Conservation (phyloP, 2,329 filamentous ascomycete species). For the Penicillium nordicum region DNA sequence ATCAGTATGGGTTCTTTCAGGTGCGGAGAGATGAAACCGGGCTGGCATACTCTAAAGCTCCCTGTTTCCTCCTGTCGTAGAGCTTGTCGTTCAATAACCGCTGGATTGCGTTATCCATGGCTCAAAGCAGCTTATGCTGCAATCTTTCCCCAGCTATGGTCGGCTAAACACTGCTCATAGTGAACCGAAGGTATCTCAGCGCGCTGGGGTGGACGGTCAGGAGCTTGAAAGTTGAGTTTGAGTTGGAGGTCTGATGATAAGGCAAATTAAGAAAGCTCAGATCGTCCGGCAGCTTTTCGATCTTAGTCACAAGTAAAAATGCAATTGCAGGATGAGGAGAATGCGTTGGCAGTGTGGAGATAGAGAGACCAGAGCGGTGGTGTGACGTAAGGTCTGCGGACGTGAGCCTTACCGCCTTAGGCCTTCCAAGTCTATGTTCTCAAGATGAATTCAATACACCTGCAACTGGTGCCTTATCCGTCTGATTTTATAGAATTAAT, state of each 20-base stretch:
- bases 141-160: neutral
- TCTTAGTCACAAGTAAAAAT: neutral
- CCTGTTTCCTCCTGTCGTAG: conserved; percentile 96
- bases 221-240: neutral
- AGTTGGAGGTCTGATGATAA: neutral
- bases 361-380: conserved; percentile 5
- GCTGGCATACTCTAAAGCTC: conserved; percentile 79
- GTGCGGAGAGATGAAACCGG: neutral
- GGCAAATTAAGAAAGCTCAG: neutral
- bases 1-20: neutral
- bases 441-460: neutral
- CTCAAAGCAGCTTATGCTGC: conserved; percentile 16
- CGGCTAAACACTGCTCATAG: conserved; percentile 7
- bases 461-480: neutral
- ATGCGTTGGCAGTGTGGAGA: conserved; percentile 12
- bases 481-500: neutral
- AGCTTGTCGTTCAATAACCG: conserved; percentile 95
- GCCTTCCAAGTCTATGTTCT: neutral
- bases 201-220: neutral
- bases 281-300: neutral
- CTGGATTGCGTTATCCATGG: conserved; percentile 86
- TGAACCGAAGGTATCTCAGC: neutral
- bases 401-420: neutral
- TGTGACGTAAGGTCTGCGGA: conserved; percentile 9
- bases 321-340: neutral